These are phyloP conservation scores for Ophiocordyceps camponoti-leonardi DNA, from an alignment of 2,329 filamentous ascomycete genomes.

Conservation along the genomic window DNA sequence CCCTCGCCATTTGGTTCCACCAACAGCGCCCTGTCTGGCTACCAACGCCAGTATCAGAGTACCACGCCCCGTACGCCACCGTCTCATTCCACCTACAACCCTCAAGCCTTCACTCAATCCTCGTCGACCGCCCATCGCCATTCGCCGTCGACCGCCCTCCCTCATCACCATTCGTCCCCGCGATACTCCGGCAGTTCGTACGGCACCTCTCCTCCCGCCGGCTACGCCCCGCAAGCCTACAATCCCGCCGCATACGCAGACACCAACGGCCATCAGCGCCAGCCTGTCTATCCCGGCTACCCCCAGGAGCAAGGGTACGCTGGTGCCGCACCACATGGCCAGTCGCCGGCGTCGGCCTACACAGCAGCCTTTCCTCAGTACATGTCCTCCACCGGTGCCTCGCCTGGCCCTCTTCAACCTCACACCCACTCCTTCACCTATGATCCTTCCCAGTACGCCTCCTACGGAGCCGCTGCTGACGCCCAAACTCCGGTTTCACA, in stretches of 20 bases:
- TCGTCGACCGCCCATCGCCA: constrained; percentile 14
- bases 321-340: constrained; percentile 17
- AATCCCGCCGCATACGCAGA: constrained; percentile 42
- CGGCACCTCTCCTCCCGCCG: constrained; percentile 19
- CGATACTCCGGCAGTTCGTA: constrained; percentile 17
- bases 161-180: constrained; percentile 25
- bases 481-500: constrained; percentile 11
- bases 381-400: constrained; percentile 9
- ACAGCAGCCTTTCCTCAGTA: constrained; percentile 6
- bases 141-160: constrained; percentile 33
- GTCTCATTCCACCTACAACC: constrained; percentile 47
- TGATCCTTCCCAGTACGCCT: constrained; percentile 17
- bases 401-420: constrained; percentile 9
- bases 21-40: constrained; percentile 28
- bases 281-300: constrained; percentile 31
- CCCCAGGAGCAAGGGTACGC: constrained; percentile 25
- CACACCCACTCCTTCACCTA: constrained; percentile 15
- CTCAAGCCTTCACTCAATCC: constrained; percentile 38
- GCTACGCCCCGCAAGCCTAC: constrained; percentile 35
- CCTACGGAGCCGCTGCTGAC: constrained; percentile 5
- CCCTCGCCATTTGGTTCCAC: constrained; percentile 24
- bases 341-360: constrained; percentile 19
- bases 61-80: constrained; percentile 25
- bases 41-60: constrained; percentile 33
- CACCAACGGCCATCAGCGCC: constrained; percentile 28